Evolutionary conservation across 225 moss, liverwort and hornwort species (phyloP).

Genomic region (Sphagnum tenellum): DNA sequence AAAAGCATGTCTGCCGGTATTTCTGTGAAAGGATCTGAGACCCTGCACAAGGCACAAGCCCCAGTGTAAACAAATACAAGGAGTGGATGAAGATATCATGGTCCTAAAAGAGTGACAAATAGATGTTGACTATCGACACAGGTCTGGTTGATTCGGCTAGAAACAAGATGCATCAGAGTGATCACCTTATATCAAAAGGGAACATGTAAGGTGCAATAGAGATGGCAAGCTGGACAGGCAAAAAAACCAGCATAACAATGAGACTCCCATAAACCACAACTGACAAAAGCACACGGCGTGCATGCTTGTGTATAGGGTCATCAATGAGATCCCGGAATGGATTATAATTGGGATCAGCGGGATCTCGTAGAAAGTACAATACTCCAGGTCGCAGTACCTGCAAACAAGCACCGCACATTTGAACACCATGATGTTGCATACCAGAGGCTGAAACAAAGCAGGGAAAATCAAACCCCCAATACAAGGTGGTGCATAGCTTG

Average conservation of each 20-base stretch:
- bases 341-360: slow-evolving; percentile 51
- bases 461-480: no score
- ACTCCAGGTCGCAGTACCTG: slow-evolving; percentile 57
- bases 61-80: background rate
- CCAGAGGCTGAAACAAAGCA: background rate
- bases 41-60: slow-evolving; percentile 12
- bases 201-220: slow-evolving; percentile 40
- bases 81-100: no score
- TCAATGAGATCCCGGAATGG: slow-evolving; percentile 52
- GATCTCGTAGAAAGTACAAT: slow-evolving; percentile 46
- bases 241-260: slow-evolving; percentile 51
- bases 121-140: no score
- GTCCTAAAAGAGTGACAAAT: no score
- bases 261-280: slow-evolving; percentile 56
- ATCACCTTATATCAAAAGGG: slow-evolving; percentile 47
- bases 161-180: background rate
- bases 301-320: slow-evolving; percentile 52
- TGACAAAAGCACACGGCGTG: slow-evolving; percentile 42
- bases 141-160: background rate
- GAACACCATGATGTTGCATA: background rate
- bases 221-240: slow-evolving; percentile 46
- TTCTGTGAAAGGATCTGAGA: slow-evolving; percentile 55
- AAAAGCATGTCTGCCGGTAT: slow-evolving; percentile 51
- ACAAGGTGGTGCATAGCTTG: no score
- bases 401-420: background rate